A percentile compares a stretch with the other conserved stretches of the same genome.
Conservation (phyloP, 1,139 yeast genomes). For the Blastobotrys persicus region DNA sequence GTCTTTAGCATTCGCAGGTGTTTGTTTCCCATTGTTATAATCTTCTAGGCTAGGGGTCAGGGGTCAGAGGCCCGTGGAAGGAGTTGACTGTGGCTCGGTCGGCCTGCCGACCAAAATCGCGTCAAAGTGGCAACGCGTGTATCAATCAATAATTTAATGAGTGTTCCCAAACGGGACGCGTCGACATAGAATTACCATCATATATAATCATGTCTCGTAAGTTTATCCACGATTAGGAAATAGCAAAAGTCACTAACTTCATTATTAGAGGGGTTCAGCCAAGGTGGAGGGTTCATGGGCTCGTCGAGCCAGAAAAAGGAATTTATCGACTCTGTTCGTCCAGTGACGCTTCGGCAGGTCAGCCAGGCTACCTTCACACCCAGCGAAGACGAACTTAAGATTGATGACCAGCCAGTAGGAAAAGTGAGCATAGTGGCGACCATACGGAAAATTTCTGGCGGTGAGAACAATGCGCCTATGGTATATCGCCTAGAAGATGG, state of each 20-base stretch:
- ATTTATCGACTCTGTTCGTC: constrained; percentile 48
- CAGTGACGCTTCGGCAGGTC: constrained; percentile 82
- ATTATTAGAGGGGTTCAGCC: constrained; percentile 2
- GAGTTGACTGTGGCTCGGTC: too few relatives aligned
- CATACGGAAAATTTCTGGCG: constrained; percentile 56
- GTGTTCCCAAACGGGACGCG: background rate
- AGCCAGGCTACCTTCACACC: constrained; percentile 58
- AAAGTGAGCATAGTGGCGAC: constrained; percentile 66
- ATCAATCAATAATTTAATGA: background rate
- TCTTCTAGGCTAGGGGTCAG: background rate
- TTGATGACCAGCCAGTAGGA: constrained; percentile 61
- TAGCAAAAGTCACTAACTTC: too few relatives aligned
- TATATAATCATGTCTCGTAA: too few relatives aligned
- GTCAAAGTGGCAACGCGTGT: background rate
- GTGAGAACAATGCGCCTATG: constrained; percentile 48
- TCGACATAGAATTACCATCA: too few relatives aligned
- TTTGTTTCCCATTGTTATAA: too few relatives aligned
- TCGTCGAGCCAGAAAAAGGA: constrained; percentile 3
- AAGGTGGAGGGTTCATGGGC: constrained; percentile 8
- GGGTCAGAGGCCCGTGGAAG: background rate
- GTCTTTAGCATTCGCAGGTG: too few relatives aligned
- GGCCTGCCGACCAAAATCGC: too few relatives aligned
- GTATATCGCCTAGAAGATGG: constrained; percentile 75
- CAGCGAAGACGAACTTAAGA: constrained; percentile 72
- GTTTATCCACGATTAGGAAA: too few relatives aligned